Evolutionary conservation across 2,329 filamentous ascomycete species (phyloP), one percentile per base, ranked within the genome.

Genomic region (Mycogone perniciosa): DNA sequence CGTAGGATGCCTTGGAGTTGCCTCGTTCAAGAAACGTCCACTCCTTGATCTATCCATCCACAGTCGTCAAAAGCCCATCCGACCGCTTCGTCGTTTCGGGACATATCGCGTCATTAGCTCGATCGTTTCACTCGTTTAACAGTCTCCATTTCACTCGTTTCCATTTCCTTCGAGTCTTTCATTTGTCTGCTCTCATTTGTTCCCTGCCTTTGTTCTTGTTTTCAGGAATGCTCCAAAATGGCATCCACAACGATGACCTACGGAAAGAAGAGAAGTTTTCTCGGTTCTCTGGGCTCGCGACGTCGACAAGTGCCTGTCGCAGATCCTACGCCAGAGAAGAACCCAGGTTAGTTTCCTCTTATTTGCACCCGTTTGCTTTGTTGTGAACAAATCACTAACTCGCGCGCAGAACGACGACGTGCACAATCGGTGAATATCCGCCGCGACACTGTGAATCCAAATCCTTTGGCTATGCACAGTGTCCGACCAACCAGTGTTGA

Each of bases 261-360:
- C 43, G 60, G 64, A n/a, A 65, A 63, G 54, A 67, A 62, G 51
- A 59, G 59, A 52, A 58, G 54, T 44, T 58, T 67, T 30, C 54
- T 66, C 43, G 59, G 54, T 35, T 54, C 61, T 2, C 51, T 65
- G 20, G 60, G 62, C 26, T 62, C 63, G 33, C 61, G 57, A 8
- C 56, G 59, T 31, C 58, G 58, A n/a, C 58, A 58, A 42, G 64
- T 56, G 43, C 41, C 52, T 26, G 37, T 58, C 13, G 39, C 44
- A 13, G 54, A 59, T 8, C 53, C 55, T 20, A 29, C 56, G n/a
- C 49, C 50, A 7, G 31, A 40, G 11, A 55, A 50, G 26, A 57
- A 57, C 26, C 35, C 56, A 43, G 56, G 63, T 65, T 48, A 37
- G 53, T 31, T 33, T 30, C 13, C 1, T 13, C 2, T 37, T 34